These are phyloP conservation scores for Cardamine resedifolia DNA, from an alignment of 345 rosid species.

Conservation along the genomic window DNA sequence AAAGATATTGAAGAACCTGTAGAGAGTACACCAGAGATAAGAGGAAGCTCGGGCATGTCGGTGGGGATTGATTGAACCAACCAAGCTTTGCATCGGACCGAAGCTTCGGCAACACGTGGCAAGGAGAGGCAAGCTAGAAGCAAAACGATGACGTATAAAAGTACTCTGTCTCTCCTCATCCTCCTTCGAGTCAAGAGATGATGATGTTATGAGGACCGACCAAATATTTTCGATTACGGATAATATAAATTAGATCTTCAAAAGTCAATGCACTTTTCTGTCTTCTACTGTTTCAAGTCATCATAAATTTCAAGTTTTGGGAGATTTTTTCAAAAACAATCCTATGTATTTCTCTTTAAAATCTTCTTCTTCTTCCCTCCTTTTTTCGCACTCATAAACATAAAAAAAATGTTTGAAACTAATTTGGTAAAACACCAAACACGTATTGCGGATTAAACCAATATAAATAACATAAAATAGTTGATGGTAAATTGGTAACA, in stretches of 20 bases:
- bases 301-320: background rate
- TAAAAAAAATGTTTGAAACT: too few species aligned
- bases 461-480: too few species aligned
- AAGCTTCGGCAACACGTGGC: constrained; percentile 34
- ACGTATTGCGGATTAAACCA: too few species aligned
- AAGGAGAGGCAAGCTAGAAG: constrained; percentile 31
- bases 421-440: too few species aligned
- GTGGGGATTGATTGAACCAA: constrained; percentile 93
- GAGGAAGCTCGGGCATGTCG: constrained; percentile 75
- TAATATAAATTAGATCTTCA: background rate
- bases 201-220: background rate
- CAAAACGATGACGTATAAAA: constrained; percentile 24
- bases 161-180: background rate
- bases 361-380: too few species aligned
- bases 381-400: too few species aligned
- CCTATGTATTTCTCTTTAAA: too few species aligned
- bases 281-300: background rate
- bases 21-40: constrained; percentile 70
- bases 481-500: too few species aligned
- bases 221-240: constrained; percentile 15
- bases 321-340: too few species aligned
- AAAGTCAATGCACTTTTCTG: constrained; percentile 10
- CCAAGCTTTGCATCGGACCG: constrained; percentile 74
- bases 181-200: background rate
- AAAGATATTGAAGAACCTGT: constrained; percentile 47